These are phyloP conservation scores for Spiromastix sp. DNA, from an alignment of 2,329 filamentous ascomycete species.

Conservation along the genomic window DNA sequence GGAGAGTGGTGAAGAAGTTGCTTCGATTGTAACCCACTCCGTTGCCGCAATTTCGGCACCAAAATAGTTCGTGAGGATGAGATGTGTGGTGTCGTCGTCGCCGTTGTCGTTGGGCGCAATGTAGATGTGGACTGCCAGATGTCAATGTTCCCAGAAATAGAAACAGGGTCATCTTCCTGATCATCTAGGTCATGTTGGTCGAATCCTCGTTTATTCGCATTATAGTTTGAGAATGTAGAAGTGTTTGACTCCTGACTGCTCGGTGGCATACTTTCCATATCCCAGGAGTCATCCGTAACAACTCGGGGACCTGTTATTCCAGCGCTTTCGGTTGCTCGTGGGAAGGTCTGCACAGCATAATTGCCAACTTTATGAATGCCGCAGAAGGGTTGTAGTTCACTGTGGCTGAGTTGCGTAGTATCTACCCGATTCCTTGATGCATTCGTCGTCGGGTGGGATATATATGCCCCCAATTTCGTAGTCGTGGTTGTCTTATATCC, in stretches of 20 bases:
- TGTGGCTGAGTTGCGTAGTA: constrained; percentile 20
- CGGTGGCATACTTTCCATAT: constrained; percentile 29
- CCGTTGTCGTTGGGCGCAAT: neutral
- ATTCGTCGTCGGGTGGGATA: constrained; percentile 3
- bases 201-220: constrained; percentile 34
- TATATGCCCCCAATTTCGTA: constrained; percentile 8
- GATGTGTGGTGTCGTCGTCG: neutral
- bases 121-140: constrained; percentile 7
- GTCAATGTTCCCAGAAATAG: constrained; percentile 1
- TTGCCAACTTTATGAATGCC: constrained; percentile 69
- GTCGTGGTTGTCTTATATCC: constrained; percentile 67
- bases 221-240: constrained; percentile 18
- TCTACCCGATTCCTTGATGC: constrained; percentile 7
- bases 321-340: constrained; percentile 21
- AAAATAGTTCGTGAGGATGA: constrained; percentile 20
- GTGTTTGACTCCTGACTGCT: constrained; percentile 28
- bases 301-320: constrained; percentile 13
- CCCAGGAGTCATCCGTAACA: constrained; percentile 25
- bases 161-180: constrained; percentile 21
- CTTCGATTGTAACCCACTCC: constrained; percentile 12
- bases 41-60: constrained; percentile 21
- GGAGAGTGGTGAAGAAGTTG: constrained; percentile 7
- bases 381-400: constrained; percentile 68
- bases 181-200: constrained; percentile 26
- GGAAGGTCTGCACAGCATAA: constrained; percentile 46